phyloP scores from a whole-genome alignment of 2,329 filamentous ascomycete genomes.

The Dactylellina sp. region DNA sequence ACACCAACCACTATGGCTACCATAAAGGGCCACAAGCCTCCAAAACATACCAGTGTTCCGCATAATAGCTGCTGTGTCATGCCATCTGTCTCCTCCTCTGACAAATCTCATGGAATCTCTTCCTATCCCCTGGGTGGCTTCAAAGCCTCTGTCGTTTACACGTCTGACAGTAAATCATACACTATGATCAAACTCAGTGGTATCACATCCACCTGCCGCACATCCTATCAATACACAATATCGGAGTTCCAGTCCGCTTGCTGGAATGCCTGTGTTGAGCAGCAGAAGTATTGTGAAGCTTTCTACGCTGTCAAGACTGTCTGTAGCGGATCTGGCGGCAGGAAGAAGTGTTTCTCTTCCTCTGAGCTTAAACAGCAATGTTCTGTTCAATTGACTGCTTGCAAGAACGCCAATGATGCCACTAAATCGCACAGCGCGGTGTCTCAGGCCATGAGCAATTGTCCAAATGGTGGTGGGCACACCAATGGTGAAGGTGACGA shows the following conservation, averaged over 20 bases:
- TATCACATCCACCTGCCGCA: neutral
- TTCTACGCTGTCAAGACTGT: neutral
- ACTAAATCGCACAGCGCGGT: neutral
- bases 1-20: neutral
- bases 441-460: neutral
- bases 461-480: neutral
- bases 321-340: too few relatives aligned
- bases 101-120: too few relatives aligned
- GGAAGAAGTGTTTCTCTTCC: neutral
- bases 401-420: conserved; percentile 2
- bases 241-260: neutral
- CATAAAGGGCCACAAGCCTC: neutral
- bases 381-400: conserved; percentile 1
- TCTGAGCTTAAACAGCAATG: neutral
- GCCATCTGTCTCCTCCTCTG: neutral
- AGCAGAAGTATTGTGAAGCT: neutral
- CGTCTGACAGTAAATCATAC: conserved; percentile 3
- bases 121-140: conserved; percentile 3
- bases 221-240: neutral
- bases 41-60: neutral
- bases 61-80: neutral
- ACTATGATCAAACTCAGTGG: conserved; percentile 2
- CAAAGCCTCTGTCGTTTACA: neutral
- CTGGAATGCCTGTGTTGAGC: conserved; percentile 12
- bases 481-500: too few relatives aligned